Evolutionary conservation across 805 yeast genomes (phyloP).

Genomic region (Nakazawaea sp.): DNA sequence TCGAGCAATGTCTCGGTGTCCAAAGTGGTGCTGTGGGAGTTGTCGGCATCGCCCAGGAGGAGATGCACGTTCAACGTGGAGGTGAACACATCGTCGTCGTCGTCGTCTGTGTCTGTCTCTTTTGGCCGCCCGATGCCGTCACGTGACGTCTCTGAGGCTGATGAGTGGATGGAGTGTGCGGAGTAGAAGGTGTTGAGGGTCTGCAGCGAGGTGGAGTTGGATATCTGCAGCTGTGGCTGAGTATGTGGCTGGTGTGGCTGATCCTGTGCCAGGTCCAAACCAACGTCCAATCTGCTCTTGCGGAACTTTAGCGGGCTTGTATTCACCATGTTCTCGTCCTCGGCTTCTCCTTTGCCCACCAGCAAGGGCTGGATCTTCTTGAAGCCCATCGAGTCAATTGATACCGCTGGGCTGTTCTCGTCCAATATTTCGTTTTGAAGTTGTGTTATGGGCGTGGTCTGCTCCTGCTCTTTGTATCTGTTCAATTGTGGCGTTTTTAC

Average conservation of each 20-base stretch:
- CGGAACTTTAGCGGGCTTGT: constrained; percentile 7
- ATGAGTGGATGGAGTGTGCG: constrained; percentile 4
- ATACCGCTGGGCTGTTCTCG: constrained; percentile 12
- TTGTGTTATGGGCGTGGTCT: constrained; percentile 7
- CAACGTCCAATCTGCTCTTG: neutral
- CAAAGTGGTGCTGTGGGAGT: constrained; percentile 1
- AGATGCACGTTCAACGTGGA: neutral
- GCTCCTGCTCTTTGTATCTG: neutral
- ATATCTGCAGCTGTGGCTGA: neutral
- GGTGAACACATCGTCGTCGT: neutral
- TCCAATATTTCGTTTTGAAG: constrained; percentile 6
- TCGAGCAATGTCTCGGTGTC: constrained; percentile 3
- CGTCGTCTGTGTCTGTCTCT: neutral
- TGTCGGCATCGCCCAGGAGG: neutral
- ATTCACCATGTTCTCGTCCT: neutral
- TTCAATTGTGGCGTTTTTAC: constrained; percentile 6
- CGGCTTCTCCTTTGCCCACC: neutral
- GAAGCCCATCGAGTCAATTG: constrained; percentile 13
- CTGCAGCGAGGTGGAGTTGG: constrained; percentile 2
- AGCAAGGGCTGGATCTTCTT: constrained; percentile 10
- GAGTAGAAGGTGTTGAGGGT: constrained; percentile 10
- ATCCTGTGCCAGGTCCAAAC: neutral
- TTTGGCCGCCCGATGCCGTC: neutral
- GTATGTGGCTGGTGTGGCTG: neutral
- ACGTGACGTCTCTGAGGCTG: neutral